Evolutionary conservation across 805 yeast species (phyloP), one percentile per base, ranked within the genome.

Genomic region (Maudiozyma bulderi): DNA sequence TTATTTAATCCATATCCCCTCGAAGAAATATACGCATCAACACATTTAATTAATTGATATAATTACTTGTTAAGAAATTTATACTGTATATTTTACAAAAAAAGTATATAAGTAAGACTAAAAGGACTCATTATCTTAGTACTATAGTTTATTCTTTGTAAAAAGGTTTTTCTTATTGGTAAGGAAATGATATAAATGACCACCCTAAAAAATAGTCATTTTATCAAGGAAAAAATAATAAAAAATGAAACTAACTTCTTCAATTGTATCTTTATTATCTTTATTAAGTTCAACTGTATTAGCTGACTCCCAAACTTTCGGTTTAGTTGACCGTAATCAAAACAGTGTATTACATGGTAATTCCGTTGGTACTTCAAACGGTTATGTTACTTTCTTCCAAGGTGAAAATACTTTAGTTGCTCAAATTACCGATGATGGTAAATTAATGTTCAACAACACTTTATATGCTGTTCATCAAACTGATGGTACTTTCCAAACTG

Each of bases 251-350:
- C 42, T 50, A 35, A 40, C 47, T 31, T 39, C 47, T 29, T 47
- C 51, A 15, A 50, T 64, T 45, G 38, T 62, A 49, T 52, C 60
- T 44, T 47, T 67, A 33, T 43, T 60, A 52, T 51, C 69, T 15
- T 8, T 8, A 9, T 49, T 64, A 31, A 60, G 63, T 44, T 48
- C 58, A 39, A 33, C 52, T 4, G 56, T 52, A 40, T 35, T 47
- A 6, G 73, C 73, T 37, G 73, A 69, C 56, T 69, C 74, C 28
- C 64, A 62, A 50, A 20, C 56, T 13, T 69, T 71, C 52, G 70
- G 68, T 51, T 44, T 65, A 30, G 33, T 70, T n/a, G 48, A 62
- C 37, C 61, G 70, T 51, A 60, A 66, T 50, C 69, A 74, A 28
- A 71, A 70, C 40, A 60, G 71, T 42, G 45, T 47, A 40, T 58